A percentile compares a stretch with the other conserved stretches of the same genome.
phyloP scores from a whole-genome alignment of 164 flowering plant genomes.

The Kalanchoe fedtschenkoi region DNA sequence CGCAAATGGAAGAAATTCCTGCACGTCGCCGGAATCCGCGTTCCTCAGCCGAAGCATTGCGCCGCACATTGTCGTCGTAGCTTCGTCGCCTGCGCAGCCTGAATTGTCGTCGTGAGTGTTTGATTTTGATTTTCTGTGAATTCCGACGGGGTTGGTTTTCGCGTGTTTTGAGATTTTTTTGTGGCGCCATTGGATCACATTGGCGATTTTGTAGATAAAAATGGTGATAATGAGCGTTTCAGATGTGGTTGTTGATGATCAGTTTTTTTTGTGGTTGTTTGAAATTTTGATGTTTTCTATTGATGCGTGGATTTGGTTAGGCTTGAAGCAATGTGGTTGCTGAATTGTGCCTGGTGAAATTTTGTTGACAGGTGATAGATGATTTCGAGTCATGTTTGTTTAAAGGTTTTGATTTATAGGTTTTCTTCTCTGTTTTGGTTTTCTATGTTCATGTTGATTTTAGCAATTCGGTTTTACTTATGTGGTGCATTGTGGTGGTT shows the following conservation, averaged over 20 bases:
- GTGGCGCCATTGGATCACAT: background rate
- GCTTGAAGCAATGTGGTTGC: too few relatives aligned
- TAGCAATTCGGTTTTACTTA: background rate
- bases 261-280: too few relatives aligned
- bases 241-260: too few relatives aligned
- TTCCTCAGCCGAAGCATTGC: slow-evolving; percentile 24
- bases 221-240: too few relatives aligned
- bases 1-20: slow-evolving; percentile 21
- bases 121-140: background rate
- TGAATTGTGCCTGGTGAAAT: too few relatives aligned
- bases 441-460: background rate
- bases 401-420: too few relatives aligned
- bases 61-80: slow-evolving; percentile 5
- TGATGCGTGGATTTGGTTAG: too few relatives aligned
- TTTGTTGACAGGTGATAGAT: too few relatives aligned
- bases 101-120: background rate
- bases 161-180: background rate
- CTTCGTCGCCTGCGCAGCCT: slow-evolving; percentile 6
- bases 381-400: too few relatives aligned
- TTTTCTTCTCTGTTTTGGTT: too few relatives aligned
- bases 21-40: slow-evolving; percentile 48
- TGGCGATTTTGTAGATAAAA: background rate
- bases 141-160: background rate
- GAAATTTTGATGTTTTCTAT: too few relatives aligned
- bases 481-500: background rate